Base-by-base conservation (phyloP, 345 rosid species). In the Hypericum perforatum region DNA sequence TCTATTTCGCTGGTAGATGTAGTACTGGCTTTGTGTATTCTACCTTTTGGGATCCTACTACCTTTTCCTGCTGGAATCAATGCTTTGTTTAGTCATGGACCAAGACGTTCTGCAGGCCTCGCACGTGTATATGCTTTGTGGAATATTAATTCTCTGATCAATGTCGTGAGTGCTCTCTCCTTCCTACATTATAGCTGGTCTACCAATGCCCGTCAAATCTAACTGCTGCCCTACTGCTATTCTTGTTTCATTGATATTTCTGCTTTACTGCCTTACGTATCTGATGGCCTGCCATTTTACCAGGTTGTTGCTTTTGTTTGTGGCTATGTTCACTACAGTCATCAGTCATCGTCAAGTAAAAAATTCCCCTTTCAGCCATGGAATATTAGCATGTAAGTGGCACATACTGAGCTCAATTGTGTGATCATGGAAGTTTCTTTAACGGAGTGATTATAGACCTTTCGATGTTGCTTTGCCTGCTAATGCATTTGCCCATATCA, bases 1-100 rank as follows among this genome's bases (percentile, higher is more conserved):
- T 94, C 99, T 39, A 78, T 86, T 53, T 89, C 99, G 11, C 68
- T 94, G 87, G 64, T 72, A 63, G 84, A 80, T 62, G 87, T 86
- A 61, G 78, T 86, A 68, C 80, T 94, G 64, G 95, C 80, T 64
- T 70, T 86, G 78, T 79, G 84, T 65, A 80, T 94, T 69, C 64
- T 89, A 63, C 99, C 99, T 45, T 79, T 94, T 16, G 97, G 94
- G 58, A 75, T 94, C 61, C 89, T 94, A 62, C 79, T 94, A 56
- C 97, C 99, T 3, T 94, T 94, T 70, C 97, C 97, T 61, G 97
- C 92, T 61, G 99, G 99, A 61, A 94, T 94, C 66, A 94, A 89
- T 77, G 99, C 99, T 67, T 72, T 94, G 60, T 94, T 94, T 71
- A 94, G 95, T 64, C 91, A 88, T 66, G 97, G 97, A 59, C 96